Evolutionary conservation across 352 stramenopile species (phyloP).

Genomic region (Pythium oligandrum): DNA sequence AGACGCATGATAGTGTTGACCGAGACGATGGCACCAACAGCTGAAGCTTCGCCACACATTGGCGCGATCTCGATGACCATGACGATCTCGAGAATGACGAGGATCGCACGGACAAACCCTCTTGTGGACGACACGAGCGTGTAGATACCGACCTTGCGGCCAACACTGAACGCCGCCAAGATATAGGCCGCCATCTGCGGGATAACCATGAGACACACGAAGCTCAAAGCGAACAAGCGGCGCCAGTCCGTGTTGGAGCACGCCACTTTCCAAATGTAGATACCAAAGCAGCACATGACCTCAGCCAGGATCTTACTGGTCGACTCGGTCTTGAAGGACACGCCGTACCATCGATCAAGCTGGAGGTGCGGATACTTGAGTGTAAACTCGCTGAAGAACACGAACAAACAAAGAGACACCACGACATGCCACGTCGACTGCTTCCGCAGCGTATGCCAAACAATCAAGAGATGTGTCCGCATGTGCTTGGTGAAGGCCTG

Average conservation of each 20-base stretch:
- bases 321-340: slow-evolving; percentile 27
- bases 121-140: slow-evolving; percentile 27
- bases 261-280: slow-evolving; percentile 27
- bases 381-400: slow-evolving; percentile 48
- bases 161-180: slow-evolving; percentile 20
- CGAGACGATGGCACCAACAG: slow-evolving; percentile 36
- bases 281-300: slow-evolving; percentile 24
- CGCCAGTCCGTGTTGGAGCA: slow-evolving; percentile 32
- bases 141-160: slow-evolving; percentile 24
- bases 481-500: slow-evolving; percentile 17
- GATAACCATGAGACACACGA: slow-evolving; percentile 22
- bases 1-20: slow-evolving; percentile 35
- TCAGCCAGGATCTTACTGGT: slow-evolving; percentile 24
- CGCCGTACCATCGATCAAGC: slow-evolving; percentile 33
- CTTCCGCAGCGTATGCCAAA: slow-evolving; percentile 27
- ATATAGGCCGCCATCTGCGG: slow-evolving; percentile 22
- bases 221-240: slow-evolving; percentile 23
- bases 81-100: slow-evolving; percentile 34
- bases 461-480: slow-evolving; percentile 27
- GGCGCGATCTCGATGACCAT: slow-evolving; percentile 40
- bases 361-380: slow-evolving; percentile 31
- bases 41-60: slow-evolving; percentile 31
- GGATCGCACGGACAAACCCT: slow-evolving; percentile 28
- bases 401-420: slow-evolving; percentile 34
- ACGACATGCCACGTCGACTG: slow-evolving; percentile 32